Percentiles rank a stretch among this genome's conserved stretches.
These are phyloP conservation scores for Xylariaceae sp. DNA, from an alignment of 2,329 filamentous ascomycete genomes.

Conservation along the genomic window DNA sequence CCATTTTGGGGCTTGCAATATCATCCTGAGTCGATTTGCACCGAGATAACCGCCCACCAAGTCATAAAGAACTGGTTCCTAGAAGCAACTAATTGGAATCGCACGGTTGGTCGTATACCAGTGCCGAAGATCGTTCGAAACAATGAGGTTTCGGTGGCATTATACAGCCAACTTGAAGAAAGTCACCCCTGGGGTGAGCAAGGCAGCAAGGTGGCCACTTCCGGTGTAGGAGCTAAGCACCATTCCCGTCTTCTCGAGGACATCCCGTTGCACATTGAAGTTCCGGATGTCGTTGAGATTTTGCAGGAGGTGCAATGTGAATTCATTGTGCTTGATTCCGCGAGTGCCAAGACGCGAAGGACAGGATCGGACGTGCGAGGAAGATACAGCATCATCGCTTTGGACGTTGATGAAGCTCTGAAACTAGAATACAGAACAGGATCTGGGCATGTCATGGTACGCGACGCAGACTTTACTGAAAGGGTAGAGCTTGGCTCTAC, in stretches of 20 bases:
- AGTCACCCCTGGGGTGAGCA: not conserved
- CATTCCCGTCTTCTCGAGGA: conserved; percentile 38
- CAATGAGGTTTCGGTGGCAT: no score
- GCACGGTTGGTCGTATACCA: conserved; percentile 13
- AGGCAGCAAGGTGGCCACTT: conserved; percentile 11
- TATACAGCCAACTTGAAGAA: not conserved
- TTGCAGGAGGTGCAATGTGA: conserved; percentile 41
- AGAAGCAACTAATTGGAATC: conserved; percentile 57
- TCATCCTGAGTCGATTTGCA: conserved; percentile 86
- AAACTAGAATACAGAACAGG: conserved; percentile 56
- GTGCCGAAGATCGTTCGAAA: no score
- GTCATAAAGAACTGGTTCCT: conserved; percentile 75
- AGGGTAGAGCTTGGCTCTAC: conserved; percentile 25
- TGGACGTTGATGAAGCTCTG: conserved; percentile 55
- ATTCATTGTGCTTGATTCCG: conserved; percentile 57
- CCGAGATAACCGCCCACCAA: conserved; percentile 59
- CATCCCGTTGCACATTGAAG: conserved; percentile 44
- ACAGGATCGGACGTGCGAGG: conserved; percentile 48
- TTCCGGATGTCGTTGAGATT: conserved; percentile 52
- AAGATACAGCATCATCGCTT: conserved; percentile 69
- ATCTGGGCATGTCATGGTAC: conserved; percentile 36
- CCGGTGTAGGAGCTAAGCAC: conserved; percentile 33
- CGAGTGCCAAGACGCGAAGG: conserved; percentile 48
- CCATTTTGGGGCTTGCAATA: conserved; percentile 89
- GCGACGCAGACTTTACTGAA: conserved; percentile 23